Conservation (phyloP, 805 yeast species). For the Hanseniaspora guilliermondii region DNA sequence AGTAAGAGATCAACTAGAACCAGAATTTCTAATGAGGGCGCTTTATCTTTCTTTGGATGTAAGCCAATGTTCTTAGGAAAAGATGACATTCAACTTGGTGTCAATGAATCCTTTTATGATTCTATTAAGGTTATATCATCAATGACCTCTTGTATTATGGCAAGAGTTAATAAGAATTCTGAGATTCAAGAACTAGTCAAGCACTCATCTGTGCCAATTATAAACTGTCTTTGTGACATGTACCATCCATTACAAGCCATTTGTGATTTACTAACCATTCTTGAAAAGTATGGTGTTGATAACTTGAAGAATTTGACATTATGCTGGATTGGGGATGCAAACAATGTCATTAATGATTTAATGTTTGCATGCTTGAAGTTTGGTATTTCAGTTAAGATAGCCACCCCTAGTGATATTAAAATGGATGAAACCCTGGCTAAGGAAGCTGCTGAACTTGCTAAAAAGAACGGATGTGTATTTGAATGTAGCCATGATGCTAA, state of each 20-base stretch:
- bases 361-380: slow-evolving; percentile 73
- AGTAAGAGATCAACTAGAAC: slow-evolving; percentile 92
- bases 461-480: slow-evolving; percentile 39
- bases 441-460: slow-evolving; percentile 43
- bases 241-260: slow-evolving; percentile 94
- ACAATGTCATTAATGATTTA: slow-evolving; percentile 88
- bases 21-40: slow-evolving; percentile 87
- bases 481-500: slow-evolving; percentile 59
- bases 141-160: slow-evolving; percentile 93
- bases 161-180: slow-evolving; percentile 78
- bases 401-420: slow-evolving; percentile 69
- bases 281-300: slow-evolving; percentile 54
- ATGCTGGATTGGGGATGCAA: slow-evolving; percentile 95
- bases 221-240: slow-evolving; percentile 83
- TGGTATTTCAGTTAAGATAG: slow-evolving; percentile 71
- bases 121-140: slow-evolving; percentile 82
- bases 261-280: slow-evolving; percentile 76
- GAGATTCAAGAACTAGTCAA: slow-evolving; percentile 69
- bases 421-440: slow-evolving; percentile 44
- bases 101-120: slow-evolving; percentile 81
- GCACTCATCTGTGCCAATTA: slow-evolving; percentile 78
- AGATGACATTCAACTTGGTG: slow-evolving; percentile 93
- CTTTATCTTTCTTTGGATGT: slow-evolving; percentile 83
- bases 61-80: slow-evolving; percentile 94
- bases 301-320: slow-evolving; percentile 47